Base-by-base conservation (phyloP, 2,329 filamentous ascomycete species). In the Magnaporthiopsis rhizophila region DNA sequence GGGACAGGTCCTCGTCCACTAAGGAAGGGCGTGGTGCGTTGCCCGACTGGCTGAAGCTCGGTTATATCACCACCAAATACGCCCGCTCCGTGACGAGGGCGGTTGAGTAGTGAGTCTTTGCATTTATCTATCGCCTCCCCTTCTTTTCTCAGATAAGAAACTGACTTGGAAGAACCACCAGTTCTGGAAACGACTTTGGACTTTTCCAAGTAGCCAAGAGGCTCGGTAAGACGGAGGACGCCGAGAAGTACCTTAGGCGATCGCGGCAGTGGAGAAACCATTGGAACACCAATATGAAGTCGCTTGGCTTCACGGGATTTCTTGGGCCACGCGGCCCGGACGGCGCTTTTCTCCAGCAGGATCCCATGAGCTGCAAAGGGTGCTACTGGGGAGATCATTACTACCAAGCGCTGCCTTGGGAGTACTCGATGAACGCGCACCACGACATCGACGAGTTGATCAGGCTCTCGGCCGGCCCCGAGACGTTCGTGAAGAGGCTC, bases 221-320 rank as follows among this genome's bases (percentile, higher is more conserved):
- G 0, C 74, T 89, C 2, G 61, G 61, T 21, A 80, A 82, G 60
- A 65, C 69, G 0, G 74, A 75, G 0, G 84, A 87, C 58, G 82
- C 83, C 3, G 66, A 74, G 3, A 86, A 80, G 63, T 91, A 90
- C 68, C 77, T 89, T 32, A 76, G 81, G 59, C 82, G 88, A 11
- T 88, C 86, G 0, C 79, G 81, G 12, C 87, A 89, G 69, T 91
- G 89, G 89, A 81, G 85, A 21, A 90, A 89, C 70, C 87, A 90
- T 68, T 91, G 87, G 87, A 87, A 90, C 71, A 71, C 80, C 0
- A 72, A 83, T 60, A 80, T 85, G 59, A 78, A 76, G 0, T 84
- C 84, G 0, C 78, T 88, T 0, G 83, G 81, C 4, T 89, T 88
- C 73, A 80, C 76, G 0, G 88, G 88, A 0, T 91, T 91, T 71